Percentiles rank a stretch among this genome's conserved stretches.
phyloP scores from a whole-genome alignment of 1,284 basidiomycete species.

The Golubevia sp. region DNA sequence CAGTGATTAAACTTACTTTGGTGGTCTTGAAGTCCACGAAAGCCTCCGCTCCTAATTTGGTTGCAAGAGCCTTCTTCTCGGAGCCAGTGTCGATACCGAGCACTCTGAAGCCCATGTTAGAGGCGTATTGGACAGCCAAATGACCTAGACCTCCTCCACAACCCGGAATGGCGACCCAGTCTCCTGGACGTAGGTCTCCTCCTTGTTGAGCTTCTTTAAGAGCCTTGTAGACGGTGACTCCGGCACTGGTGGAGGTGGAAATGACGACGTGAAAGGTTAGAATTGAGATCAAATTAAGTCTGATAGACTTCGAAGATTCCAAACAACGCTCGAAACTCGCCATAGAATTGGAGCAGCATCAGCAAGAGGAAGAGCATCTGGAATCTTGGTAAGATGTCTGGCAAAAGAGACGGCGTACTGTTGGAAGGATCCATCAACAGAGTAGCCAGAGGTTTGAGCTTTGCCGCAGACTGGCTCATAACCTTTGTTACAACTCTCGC shows the following conservation, averaged over 20 bases:
- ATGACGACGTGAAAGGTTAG: background rate
- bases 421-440: conserved; percentile 42
- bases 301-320: conserved; percentile 44
- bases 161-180: conserved; percentile 41
- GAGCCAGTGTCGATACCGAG: conserved; percentile 48
- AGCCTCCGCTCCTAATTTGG: conserved; percentile 26
- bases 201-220: conserved; percentile 42
- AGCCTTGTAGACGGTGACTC: conserved; percentile 48
- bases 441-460: conserved; percentile 34
- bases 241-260: conserved; percentile 18
- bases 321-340: too few relatives aligned
- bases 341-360: conserved; percentile 44
- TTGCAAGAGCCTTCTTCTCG: conserved; percentile 37
- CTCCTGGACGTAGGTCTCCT: conserved; percentile 29
- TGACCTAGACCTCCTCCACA: conserved; percentile 45
- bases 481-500: conserved; percentile 75
- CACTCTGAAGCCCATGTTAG: conserved; percentile 30
- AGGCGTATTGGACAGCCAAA: conserved; percentile 44
- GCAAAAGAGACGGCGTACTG: conserved; percentile 45
- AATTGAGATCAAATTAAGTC: too few relatives aligned
- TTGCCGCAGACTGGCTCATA: conserved; percentile 68
- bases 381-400: conserved; percentile 34
- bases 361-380: conserved; percentile 30
- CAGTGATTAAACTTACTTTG: conserved; percentile 29
- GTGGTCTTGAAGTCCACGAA: conserved; percentile 44